Evolutionary conservation across 2,329 filamentous ascomycete genomes (phyloP).

Genomic region (Aquanectria penicillioides): DNA sequence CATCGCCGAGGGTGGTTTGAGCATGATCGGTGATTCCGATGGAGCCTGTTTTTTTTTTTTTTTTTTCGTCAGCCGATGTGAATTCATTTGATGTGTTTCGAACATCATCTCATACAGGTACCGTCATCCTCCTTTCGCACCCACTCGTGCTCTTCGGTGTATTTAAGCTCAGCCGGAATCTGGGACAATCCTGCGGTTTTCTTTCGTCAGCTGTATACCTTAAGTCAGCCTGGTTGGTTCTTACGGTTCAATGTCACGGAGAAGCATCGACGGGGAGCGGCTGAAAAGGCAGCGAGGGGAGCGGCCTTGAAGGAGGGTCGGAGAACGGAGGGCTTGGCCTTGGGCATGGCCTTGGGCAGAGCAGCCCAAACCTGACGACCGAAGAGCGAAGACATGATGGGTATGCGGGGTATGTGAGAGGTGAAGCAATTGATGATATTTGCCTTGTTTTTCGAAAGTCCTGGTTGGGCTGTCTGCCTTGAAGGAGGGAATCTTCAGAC

Average conservation of each 20-base stretch:
- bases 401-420: neutral
- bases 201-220: neutral
- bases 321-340: conserved; percentile 34
- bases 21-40: conserved; percentile 86
- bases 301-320: conserved; percentile 32
- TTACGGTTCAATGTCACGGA: conserved; percentile 38
- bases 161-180: conserved; percentile 48
- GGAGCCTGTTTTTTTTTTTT: conserved; percentile 66
- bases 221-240: neutral
- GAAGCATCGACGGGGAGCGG: conserved; percentile 36
- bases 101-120: conserved; percentile 17
- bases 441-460: no score
- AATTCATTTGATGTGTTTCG: no score
- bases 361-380: conserved; percentile 40
- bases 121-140: conserved; percentile 80
- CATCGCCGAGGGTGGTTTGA: conserved; percentile 84
- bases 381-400: conserved; percentile 38
- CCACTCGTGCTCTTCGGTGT: conserved; percentile 95
- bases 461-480: no score
- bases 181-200: neutral
- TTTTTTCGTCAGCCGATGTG: no score
- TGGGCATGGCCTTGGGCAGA: conserved; percentile 35
- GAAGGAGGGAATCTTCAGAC: no score
- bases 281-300: conserved; percentile 21
- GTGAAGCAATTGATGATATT: neutral